Base-by-base conservation (phyloP, 169 alveolate genomes). In the Ichthyophthirius multifiliis region DNA sequence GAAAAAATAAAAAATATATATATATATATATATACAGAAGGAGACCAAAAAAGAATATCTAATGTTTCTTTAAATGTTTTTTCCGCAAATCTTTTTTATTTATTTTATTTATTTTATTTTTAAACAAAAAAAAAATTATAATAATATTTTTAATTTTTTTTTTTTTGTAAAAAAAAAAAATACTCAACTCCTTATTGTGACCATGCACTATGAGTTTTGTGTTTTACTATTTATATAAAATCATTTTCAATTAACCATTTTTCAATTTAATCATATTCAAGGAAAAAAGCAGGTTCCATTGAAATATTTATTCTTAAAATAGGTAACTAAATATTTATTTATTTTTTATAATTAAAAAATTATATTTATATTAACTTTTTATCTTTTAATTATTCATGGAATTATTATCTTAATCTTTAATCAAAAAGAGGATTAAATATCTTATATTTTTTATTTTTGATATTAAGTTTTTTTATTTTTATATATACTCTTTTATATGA, bases 181-280 rank as follows among this genome's bases (percentile, higher is more conserved):
- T 55, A 55, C 71, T 67, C 77, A 13, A 41, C 20, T 67, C 77
- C 77, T 39, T 67, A 18, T n/a, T 41, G 15, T 1, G 77, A 47
- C 55, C 46, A 67, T 0, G 62, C 77, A 20, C 55, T 34, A 12
- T 67, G 46, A 67, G 77, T 67, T 41, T 32, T 37, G 15, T 67
- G 77, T 67, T 67, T 67, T 18, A 62, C 64, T 5, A 37, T 18
- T 1, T 37, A 5, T 6, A 67, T 67, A 39, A 67, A 67, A 2
- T 23, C 37, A 35, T 67, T 35, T 18, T 67, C 77, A 1, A 67
- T 34, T 5, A 67, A 41, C 43, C 43, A 67, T 67, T 39, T 12
- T 10, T 34, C 35, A 41, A 67, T 67, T 15, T 67, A n/a, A 3
- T 67, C 62, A 41, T 15, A 30, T 67, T 41, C 77, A 16, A 37